Base-by-base conservation (phyloP, 768 basidiomycete genomes). In the Rhizopogon rudus region DNA sequence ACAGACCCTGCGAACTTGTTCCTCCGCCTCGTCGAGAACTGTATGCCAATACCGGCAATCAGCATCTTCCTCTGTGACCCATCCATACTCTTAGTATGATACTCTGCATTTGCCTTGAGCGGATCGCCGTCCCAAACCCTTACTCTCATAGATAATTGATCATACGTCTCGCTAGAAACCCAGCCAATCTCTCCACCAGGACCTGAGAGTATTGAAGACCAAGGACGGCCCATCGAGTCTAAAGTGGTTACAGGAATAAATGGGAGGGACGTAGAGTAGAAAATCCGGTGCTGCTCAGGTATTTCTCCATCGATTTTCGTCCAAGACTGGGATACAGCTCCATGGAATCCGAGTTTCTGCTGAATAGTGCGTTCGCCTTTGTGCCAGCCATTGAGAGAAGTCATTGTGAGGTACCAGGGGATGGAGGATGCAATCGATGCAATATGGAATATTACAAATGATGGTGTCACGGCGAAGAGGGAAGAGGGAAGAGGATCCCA, bases 1-100 rank as follows among this genome's bases (percentile, higher is more conserved):
- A 84, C 66, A 20, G 65, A 66, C 14, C 86, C 86, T 0, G 83
- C 84, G 56, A 87, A 80, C 63, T 86, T 87, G 60, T 83, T 84
- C 53, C 86, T 74, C 58, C 81, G 65, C 20, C 86, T 67, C 2
- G 82, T 85, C 33, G 76, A 68, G 50, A 83, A 76, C 55, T 87
- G 81, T 45, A 87, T 74, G 1, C 84, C 86, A 40, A 87, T 80
- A 0, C 86, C 84, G 4, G 82, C 82, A 16, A 82, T 70, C 20
- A 83, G 65, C 56, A 69, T 67, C 1, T 61, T 58, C 28, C 59
- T 62, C 8, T 59, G 61, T 20, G 49, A 40, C 17, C 53, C 60
- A 33, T 62, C 60, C 6, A 7, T 44, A 28, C 63, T 60, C 41
- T 17, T 6, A 31, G 22, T n/a, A 35, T 49, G 16, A 3, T 17